Evolutionary conservation across 2,329 filamentous ascomycete species (phyloP).

Genomic region (Chrysosporium keratinophilum): DNA sequence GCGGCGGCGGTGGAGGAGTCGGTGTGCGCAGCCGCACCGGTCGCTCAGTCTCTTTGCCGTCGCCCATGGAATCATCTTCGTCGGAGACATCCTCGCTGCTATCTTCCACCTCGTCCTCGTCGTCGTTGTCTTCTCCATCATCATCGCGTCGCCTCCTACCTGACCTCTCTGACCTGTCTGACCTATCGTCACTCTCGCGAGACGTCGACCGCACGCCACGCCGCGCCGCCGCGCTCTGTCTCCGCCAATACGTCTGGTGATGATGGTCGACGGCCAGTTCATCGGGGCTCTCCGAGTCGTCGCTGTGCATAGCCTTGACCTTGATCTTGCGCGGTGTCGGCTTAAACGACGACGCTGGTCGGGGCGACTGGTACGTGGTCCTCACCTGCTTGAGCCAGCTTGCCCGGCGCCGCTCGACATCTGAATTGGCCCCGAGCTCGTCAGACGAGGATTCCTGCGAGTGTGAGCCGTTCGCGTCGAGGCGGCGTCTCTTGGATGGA

Average conservation of each 20-base stretch:
- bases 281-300: constrained; percentile 38
- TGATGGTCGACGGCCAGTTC: constrained; percentile 34
- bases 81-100: constrained; percentile 10
- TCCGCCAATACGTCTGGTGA: constrained; percentile 27
- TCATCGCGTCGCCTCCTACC: constrained; percentile 6
- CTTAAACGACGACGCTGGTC: neutral
- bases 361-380: constrained; percentile 11
- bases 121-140: constrained; percentile 15
- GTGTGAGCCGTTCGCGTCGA: constrained; percentile 19
- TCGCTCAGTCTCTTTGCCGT: constrained; percentile 13
- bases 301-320: constrained; percentile 19
- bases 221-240: constrained; percentile 13
- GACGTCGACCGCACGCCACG: constrained; percentile 20
- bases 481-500: constrained; percentile 25
- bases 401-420: constrained; percentile 27
- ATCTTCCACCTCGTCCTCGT: constrained; percentile 15
- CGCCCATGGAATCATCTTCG: constrained; percentile 15
- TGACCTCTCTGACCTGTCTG: neutral
- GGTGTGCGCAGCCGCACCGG: constrained; percentile 18
- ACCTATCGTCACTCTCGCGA: constrained; percentile 13
- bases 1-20: constrained; percentile 30
- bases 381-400: constrained; percentile 24
- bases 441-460: constrained; percentile 28
- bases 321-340: neutral
- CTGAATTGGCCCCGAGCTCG: constrained; percentile 31